phyloP scores from a whole-genome alignment of 768 basidiomycete genomes.

The Leccinum broughii region DNA sequence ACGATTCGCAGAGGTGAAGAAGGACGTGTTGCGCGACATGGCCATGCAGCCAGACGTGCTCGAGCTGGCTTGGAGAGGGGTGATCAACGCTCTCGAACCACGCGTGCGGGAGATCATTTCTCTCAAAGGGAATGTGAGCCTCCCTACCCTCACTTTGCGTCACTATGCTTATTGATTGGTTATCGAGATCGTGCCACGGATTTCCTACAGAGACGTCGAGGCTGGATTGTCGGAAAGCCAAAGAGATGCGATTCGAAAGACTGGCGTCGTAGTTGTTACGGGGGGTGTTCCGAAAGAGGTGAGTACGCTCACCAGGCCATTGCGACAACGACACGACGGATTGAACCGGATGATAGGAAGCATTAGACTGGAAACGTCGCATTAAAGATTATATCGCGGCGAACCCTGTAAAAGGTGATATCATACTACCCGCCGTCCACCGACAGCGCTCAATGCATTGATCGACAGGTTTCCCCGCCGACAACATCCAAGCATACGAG shows the following conservation, averaged over 20 bases:
- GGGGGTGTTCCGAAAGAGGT: constrained; percentile 58
- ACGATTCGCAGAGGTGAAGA: constrained; percentile 63
- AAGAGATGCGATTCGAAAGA: constrained; percentile 44
- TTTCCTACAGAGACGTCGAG: constrained; percentile 46
- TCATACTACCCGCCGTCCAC: background rate
- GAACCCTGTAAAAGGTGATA: constrained; percentile 53
- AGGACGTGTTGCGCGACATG: constrained; percentile 46
- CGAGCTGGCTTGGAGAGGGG: constrained; percentile 52
- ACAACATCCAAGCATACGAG: constrained; percentile 73
- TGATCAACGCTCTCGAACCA: constrained; percentile 49
- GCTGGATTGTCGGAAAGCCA: constrained; percentile 50
- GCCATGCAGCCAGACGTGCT: constrained; percentile 27
- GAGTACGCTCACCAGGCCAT: constrained; percentile 17
- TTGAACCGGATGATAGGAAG: constrained; percentile 43
- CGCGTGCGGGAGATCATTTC: constrained; percentile 48
- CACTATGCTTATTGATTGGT: background rate
- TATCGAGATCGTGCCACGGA: constrained; percentile 50
- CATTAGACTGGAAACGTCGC: constrained; percentile 54
- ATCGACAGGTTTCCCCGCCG: constrained; percentile 58
- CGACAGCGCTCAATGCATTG: background rate
- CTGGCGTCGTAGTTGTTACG: constrained; percentile 57
- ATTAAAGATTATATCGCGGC: constrained; percentile 54
- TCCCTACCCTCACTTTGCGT: background rate
- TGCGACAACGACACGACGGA: background rate
- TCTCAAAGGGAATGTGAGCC: constrained; percentile 47